A percentile compares a stretch with the other conserved stretches of the same genome.
Conservation (phyloP, 148 eudicot genomes). For the Rhododendron mucronatum region DNA sequence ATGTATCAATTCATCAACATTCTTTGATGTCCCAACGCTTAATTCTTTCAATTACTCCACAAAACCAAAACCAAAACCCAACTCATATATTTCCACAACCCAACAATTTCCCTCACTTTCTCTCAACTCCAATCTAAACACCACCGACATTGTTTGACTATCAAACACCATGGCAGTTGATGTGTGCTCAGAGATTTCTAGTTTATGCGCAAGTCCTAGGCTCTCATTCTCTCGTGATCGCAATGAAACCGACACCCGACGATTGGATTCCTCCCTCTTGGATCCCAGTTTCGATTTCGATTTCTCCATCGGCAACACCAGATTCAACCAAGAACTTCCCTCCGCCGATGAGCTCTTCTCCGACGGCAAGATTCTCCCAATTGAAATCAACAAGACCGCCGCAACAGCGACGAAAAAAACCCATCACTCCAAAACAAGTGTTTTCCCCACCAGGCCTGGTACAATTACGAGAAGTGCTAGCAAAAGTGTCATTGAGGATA, state of each 20-base stretch:
- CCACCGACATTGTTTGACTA: background rate
- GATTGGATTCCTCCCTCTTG: conserved; percentile 6
- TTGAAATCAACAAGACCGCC: conserved; percentile 17
- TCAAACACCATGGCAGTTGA: conserved; percentile 47
- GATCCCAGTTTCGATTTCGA: conserved; percentile 53
- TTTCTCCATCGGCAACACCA: conserved; percentile 34
- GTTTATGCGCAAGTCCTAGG: conserved; percentile 44
- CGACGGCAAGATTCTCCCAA: conserved; percentile 64
- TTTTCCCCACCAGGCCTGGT: background rate
- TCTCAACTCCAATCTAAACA: background rate
- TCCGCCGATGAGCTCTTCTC: conserved; percentile 84
- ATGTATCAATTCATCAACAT: background rate
- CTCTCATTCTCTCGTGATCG: conserved; percentile 58
- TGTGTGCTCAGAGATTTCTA: conserved; percentile 32
- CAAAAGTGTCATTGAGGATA: background rate
- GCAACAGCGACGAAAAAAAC: background rate
- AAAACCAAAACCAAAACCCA: conserved; percentile 27
- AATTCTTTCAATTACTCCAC: conserved; percentile 2
- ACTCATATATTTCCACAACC: conserved; percentile 12
- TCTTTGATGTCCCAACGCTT: background rate
- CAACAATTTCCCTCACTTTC: conserved; percentile 4
- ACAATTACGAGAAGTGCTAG: background rate
- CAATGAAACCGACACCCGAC: conserved; percentile 17
- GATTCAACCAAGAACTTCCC: conserved; percentile 23
- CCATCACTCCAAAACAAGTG: background rate